Percentiles rank a stretch among this genome's conserved stretches.
Evolutionary conservation across 2,329 filamentous ascomycete species (phyloP).

Genomic region (Sporothrix inflata): DNA sequence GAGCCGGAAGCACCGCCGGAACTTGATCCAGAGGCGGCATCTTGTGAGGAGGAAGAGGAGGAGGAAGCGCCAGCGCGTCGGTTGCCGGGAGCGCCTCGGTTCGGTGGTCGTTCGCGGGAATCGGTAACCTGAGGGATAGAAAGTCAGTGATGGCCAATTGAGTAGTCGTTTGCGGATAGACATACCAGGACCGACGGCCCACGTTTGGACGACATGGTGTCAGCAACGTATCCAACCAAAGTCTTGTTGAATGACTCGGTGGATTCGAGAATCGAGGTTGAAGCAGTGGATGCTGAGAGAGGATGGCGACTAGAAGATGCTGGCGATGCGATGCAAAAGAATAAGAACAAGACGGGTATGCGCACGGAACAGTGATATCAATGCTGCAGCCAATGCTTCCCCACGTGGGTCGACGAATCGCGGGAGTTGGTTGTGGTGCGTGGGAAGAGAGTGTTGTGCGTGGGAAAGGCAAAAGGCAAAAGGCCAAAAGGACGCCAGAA

Average conservation of each 20-base stretch:
- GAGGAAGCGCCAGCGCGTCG: slow-evolving; percentile 10
- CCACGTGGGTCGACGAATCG: slow-evolving; percentile 20
- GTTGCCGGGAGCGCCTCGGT: slow-evolving; percentile 35
- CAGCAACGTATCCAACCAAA: neutral
- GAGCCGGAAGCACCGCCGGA: slow-evolving; percentile 32
- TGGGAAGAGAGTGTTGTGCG: neutral
- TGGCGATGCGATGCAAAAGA: slow-evolving; percentile 1
- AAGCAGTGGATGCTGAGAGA: neutral
- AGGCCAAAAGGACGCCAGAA: slow-evolving; percentile 7
- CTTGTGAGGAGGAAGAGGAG: slow-evolving; percentile 27
- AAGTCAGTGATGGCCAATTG: neutral
- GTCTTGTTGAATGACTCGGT: neutral
- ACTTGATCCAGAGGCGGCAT: neutral
- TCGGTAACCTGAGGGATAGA: slow-evolving; percentile 56
- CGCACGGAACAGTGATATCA: neutral
- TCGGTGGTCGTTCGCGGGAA: slow-evolving; percentile 52
- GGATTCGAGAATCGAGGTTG: neutral
- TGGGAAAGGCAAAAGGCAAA: neutral
- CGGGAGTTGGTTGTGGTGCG: neutral
- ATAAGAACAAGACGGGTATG: neutral
- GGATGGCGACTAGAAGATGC: neutral
- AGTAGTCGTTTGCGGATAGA: neutral
- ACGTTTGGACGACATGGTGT: slow-evolving; percentile 51
- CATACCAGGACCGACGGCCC: slow-evolving; percentile 65
- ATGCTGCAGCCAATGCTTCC: neutral